Evolutionary conservation across 139 green algal species (phyloP).

Genomic region (Marvania coccoides): DNA sequence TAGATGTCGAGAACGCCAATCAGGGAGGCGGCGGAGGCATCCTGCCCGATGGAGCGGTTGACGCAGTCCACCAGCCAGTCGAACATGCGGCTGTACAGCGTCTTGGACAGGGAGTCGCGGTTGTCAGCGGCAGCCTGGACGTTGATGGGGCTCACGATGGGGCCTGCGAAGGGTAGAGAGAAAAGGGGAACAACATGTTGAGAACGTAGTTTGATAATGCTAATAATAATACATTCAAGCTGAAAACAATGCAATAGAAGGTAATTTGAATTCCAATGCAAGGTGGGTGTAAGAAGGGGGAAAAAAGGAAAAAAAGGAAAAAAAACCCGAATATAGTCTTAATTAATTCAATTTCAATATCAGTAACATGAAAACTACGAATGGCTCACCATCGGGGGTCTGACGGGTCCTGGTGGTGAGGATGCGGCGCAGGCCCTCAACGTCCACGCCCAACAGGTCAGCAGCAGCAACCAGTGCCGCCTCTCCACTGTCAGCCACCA

Average conservation of each 20-base stretch:
- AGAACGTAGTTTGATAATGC: too few relatives aligned
- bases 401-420: constrained; percentile 86
- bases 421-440: constrained; percentile 65
- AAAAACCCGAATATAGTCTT: too few relatives aligned
- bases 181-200: too few relatives aligned
- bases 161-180: constrained; percentile 38
- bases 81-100: constrained; percentile 91
- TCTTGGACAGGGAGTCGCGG: constrained; percentile 93
- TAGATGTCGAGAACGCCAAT: constrained; percentile 97
- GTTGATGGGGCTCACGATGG: constrained; percentile 83
- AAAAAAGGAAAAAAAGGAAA: background rate
- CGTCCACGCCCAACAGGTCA: constrained; percentile 65
- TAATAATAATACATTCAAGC: too few relatives aligned
- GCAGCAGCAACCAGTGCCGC: constrained; percentile 44
- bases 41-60: constrained; percentile 72
- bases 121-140: constrained; percentile 73
- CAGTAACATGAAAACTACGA: too few relatives aligned
- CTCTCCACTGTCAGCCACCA: constrained; percentile 11
- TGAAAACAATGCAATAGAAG: too few relatives aligned
- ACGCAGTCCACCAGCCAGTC: constrained; percentile 89
- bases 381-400: constrained; percentile 65
- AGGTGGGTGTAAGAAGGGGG: too few relatives aligned
- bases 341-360: too few relatives aligned
- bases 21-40: constrained; percentile 39
- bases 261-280: too few relatives aligned